These are phyloP conservation scores for Cercospora sp. DNA, from an alignment of 2,329 filamentous ascomycete species.

Conservation along the genomic window DNA sequence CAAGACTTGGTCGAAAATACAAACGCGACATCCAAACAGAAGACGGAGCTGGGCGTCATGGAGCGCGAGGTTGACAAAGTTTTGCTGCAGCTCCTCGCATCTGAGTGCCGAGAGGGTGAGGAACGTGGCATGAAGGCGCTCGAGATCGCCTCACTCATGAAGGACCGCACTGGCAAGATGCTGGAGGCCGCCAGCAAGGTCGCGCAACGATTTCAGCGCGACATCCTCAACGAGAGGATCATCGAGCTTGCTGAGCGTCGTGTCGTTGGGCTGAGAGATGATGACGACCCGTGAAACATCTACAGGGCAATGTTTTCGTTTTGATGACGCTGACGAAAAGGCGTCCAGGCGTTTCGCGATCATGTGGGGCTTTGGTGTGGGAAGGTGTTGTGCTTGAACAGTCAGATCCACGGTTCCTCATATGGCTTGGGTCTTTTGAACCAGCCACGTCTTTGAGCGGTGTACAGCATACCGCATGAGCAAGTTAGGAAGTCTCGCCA, in stretches of 20 bases:
- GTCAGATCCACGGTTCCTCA: not conserved
- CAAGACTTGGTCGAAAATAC: conserved; percentile 72
- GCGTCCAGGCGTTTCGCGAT: not conserved
- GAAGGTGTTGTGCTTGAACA: not conserved
- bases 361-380: not conserved
- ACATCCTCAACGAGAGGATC: conserved; percentile 86
- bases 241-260: conserved; percentile 75
- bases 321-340: not conserved
- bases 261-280: conserved; percentile 62
- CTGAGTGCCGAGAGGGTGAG: conserved; percentile 89
- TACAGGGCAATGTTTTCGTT: not conserved
- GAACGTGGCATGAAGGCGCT: conserved; percentile 92
- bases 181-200: conserved; percentile 87
- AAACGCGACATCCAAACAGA: conserved; percentile 63
- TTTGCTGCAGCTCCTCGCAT: conserved; percentile 80
- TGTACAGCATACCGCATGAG: not conserved
- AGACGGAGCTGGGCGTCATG: conserved; percentile 65
- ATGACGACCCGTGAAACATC: conserved; percentile 41
- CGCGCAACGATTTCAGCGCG: conserved; percentile 77
- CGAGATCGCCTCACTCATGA: conserved; percentile 84
- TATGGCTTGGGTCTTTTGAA: conserved; percentile 11
- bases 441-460: conserved; percentile 4
- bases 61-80: conserved; percentile 89
- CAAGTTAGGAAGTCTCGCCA: not conserved
- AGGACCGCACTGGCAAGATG: conserved; percentile 82